These are phyloP conservation scores for Candida ortonii DNA, from an alignment of 805 yeast genomes.

Conservation along the genomic window DNA sequence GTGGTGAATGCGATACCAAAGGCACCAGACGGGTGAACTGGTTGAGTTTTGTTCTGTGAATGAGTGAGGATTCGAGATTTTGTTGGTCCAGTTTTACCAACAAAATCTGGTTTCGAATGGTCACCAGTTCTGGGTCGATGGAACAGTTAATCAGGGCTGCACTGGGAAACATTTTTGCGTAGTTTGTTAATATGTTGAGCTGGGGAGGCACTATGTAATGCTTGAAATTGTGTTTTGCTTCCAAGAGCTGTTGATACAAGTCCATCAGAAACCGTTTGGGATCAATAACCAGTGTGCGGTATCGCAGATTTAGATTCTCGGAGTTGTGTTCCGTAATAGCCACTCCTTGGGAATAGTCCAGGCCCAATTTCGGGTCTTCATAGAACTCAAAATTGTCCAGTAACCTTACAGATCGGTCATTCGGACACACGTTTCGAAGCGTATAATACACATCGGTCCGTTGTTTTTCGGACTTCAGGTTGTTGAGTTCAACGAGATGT, in stretches of 20 bases:
- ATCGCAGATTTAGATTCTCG: constrained; percentile 6
- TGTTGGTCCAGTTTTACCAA: constrained; percentile 6
- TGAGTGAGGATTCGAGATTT: constrained; percentile 10
- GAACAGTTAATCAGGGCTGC: constrained; percentile 15
- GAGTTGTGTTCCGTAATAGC: constrained; percentile 1
- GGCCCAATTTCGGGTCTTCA: constrained; percentile 6
- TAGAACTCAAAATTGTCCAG: constrained; percentile 12
- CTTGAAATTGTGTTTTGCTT: constrained; percentile 3
- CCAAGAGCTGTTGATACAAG: constrained; percentile 9
- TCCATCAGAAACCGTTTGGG: constrained; percentile 9
- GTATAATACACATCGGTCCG: constrained; percentile 12
- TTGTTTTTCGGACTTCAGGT: constrained; percentile 4
- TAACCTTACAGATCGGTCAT: constrained; percentile 6
- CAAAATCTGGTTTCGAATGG: constrained; percentile 17
- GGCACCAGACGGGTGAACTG: constrained; percentile 21
- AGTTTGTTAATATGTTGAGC: constrained; percentile 6
- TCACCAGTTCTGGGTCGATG: constrained; percentile 6
- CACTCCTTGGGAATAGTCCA: constrained; percentile 1
- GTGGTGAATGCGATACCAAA: constrained; percentile 7
- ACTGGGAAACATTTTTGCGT: constrained; percentile 11
- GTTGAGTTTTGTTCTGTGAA: constrained; percentile 16
- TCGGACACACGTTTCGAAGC: constrained; percentile 10
- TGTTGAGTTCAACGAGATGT: constrained; percentile 15
- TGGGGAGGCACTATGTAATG: constrained; percentile 15
- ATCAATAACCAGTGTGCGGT: constrained; percentile 8